A percentile compares a stretch with the other conserved stretches of the same genome.
phyloP scores from a whole-genome alignment of 2,329 filamentous ascomycete genomes.

The Apiospora rasikravindrae region DNA sequence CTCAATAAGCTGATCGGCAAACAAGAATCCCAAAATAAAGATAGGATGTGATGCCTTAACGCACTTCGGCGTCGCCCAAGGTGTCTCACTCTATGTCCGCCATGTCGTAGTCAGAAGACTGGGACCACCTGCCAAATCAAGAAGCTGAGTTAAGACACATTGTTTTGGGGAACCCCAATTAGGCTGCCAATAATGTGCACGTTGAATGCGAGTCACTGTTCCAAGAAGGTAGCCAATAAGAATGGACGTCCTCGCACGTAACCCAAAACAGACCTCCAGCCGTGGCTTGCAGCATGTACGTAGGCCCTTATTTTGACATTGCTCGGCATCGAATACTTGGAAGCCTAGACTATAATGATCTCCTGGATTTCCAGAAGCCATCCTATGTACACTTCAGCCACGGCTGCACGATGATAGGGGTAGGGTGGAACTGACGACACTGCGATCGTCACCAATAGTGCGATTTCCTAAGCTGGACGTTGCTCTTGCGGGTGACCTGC shows the following conservation, averaged over 20 bases:
- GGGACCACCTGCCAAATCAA: not conserved
- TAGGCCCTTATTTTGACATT: not conserved
- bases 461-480: not conserved
- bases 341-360: not conserved
- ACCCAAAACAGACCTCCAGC: not conserved
- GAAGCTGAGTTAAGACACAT: slow-evolving; percentile 11
- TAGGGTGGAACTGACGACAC: not conserved
- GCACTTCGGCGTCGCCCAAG: not conserved
- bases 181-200: not conserved
- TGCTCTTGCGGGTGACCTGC: not conserved
- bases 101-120: slow-evolving; percentile 14
- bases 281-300: not conserved
- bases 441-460: not conserved
- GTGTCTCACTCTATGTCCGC: not conserved
- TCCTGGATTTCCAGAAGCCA: not conserved
- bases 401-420: not conserved
- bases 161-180: not conserved
- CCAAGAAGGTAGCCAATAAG: not conserved
- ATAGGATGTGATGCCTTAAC: slow-evolving; percentile 6
- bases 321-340: not conserved
- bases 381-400: not conserved
- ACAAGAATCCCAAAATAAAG: not conserved
- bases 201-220: not conserved
- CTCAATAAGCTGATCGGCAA: not conserved
- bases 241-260: not conserved